Percentiles rank a stretch among this genome's conserved stretches.
Conservation (phyloP, 768 basidiomycete genomes). For the Pleurotus cornucopiae region DNA sequence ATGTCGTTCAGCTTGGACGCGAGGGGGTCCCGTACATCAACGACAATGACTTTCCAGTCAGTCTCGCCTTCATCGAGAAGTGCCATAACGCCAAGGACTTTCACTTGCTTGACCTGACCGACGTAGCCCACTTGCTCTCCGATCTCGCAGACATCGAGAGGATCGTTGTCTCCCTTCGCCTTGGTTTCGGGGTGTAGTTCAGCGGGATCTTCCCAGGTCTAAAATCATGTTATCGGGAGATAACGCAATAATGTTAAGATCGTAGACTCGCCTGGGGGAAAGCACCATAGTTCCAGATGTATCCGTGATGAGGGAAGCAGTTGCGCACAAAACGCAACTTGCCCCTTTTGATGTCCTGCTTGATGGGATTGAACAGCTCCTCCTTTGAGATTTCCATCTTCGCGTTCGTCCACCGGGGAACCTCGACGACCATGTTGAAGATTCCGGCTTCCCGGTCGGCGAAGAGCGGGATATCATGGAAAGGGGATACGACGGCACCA, state of each 20-base stretch:
- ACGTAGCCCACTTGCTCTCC: conserved; percentile 97
- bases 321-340: conserved; percentile 96
- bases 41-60: conserved; percentile 99
- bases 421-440: conserved; percentile 98
- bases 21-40: conserved; percentile 93
- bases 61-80: conserved; percentile 99
- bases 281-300: conserved; percentile 99
- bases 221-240: not conserved
- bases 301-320: conserved; percentile 99
- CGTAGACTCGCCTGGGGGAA: conserved; percentile 80
- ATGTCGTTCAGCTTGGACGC: conserved; percentile 97
- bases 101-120: conserved; percentile 99
- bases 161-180: conserved; percentile 98
- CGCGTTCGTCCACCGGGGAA: conserved; percentile 99
- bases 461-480: conserved; percentile 98
- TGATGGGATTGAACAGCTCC: conserved; percentile 99
- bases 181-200: conserved; percentile 92
- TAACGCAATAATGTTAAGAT: conserved; percentile 2
- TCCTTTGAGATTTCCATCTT: conserved; percentile 99
- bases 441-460: conserved; percentile 93
- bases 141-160: conserved; percentile 99
- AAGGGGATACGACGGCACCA: conserved; percentile 76
- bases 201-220: conserved; percentile 98
- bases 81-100: conserved; percentile 99
- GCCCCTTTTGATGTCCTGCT: conserved; percentile 97